phyloP scores from a whole-genome alignment of 306 rosid genomes.

The Lablab purpureus region DNA sequence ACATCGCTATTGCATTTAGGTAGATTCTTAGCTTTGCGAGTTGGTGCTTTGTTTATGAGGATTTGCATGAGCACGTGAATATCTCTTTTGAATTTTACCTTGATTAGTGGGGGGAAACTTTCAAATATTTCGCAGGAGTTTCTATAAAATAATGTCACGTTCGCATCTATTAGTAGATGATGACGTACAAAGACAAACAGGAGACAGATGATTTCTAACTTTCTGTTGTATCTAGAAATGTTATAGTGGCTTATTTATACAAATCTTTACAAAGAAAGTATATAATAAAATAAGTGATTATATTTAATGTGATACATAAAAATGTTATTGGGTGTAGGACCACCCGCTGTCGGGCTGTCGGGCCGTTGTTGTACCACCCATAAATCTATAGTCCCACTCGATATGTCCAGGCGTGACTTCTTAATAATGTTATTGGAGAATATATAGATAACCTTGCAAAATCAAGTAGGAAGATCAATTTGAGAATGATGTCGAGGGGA shows the following conservation, averaged over 20 bases:
- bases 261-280: neutral
- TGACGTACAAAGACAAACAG: neutral
- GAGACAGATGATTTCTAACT: neutral
- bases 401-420: too few species aligned
- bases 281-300: neutral
- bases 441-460: neutral
- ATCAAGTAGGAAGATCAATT: neutral
- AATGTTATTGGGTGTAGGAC: neutral
- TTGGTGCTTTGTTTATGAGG: neutral
- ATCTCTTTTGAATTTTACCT: neutral
- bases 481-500: neutral
- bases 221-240: neutral
- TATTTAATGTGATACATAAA: neutral
- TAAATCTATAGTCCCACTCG: too few species aligned
- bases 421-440: neutral
- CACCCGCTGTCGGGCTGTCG: too few species aligned
- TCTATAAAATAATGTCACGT: neutral
- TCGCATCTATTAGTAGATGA: neutral
- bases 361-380: too few species aligned
- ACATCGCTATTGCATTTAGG: conserved; percentile 97
- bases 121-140: neutral
- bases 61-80: neutral
- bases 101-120: neutral
- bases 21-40: conserved; percentile 14
- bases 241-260: neutral